These are phyloP conservation scores for Lagenidium giganteum DNA, from an alignment of 352 stramenopile genomes.

Conservation along the genomic window DNA sequence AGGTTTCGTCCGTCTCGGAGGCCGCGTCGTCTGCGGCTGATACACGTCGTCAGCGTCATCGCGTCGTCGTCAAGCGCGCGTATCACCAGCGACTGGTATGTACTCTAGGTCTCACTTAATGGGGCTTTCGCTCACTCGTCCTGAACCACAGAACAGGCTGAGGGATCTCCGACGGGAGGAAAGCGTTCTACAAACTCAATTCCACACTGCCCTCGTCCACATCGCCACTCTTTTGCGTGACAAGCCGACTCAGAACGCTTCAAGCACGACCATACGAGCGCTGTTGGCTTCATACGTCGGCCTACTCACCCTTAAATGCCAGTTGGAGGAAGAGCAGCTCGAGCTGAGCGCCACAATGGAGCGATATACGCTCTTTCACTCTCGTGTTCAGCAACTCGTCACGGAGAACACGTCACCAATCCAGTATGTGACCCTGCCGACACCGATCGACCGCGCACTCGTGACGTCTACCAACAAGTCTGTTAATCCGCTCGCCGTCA, in stretches of 20 bases:
- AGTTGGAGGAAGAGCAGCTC: too few relatives aligned
- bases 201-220: slow-evolving; percentile 6
- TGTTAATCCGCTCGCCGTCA: slow-evolving; percentile 2
- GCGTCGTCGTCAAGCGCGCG: slow-evolving; percentile 28
- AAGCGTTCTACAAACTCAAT: slow-evolving; percentile 19
- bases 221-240: background rate
- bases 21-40: slow-evolving; percentile 1
- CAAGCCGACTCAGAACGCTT: background rate
- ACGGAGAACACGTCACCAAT: too few relatives aligned
- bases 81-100: slow-evolving; percentile 28
- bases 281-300: too few relatives aligned
- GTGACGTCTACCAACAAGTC: too few relatives aligned
- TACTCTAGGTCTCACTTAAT: background rate
- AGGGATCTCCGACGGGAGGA: slow-evolving; percentile 25
- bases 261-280: too few relatives aligned
- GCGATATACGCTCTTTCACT: too few relatives aligned
- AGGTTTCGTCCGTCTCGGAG: background rate
- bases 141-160: slow-evolving; percentile 21
- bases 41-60: slow-evolving; percentile 9
- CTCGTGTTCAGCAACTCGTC: too few relatives aligned
- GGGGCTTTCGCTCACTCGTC: background rate
- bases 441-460: slow-evolving; percentile 1
- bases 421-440: slow-evolving; percentile 4
- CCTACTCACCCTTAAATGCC: too few relatives aligned
- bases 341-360: too few relatives aligned